These are phyloP conservation scores for Acanthamoeba culbertsoni DNA, from an alignment of 208 protist genomes.

Conservation along the genomic window DNA sequence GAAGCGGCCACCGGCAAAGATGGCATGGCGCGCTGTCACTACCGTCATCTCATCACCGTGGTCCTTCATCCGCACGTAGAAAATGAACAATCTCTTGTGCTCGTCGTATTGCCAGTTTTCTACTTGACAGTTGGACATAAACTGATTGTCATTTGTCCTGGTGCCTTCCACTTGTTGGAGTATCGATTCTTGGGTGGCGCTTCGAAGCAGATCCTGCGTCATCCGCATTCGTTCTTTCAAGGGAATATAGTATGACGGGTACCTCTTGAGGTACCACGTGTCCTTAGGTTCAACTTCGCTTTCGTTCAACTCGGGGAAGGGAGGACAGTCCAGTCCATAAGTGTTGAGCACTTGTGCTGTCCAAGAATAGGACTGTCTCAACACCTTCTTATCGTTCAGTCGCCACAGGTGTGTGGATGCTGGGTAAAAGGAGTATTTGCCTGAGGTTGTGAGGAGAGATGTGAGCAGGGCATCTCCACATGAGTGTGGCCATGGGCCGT, in stretches of 20 bases:
- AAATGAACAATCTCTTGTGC: neutral
- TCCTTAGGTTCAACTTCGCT: neutral
- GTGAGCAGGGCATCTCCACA: too few species aligned
- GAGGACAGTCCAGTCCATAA: slow-evolving; percentile 1
- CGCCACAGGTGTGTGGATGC: neutral
- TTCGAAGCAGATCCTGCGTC: neutral
- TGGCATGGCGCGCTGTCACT: neutral
- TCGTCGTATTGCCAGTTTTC: neutral
- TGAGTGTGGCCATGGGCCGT: neutral
- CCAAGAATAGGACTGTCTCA: neutral
- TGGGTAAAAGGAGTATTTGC: slow-evolving; percentile 24
- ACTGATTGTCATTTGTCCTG: neutral
- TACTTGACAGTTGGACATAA: neutral
- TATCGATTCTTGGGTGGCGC: neutral
- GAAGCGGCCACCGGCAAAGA: slow-evolving; percentile 1
- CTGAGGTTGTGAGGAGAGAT: neutral
- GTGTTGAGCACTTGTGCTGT: neutral
- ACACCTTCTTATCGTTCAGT: neutral
- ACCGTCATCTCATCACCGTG: neutral
- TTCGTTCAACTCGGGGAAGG: neutral
- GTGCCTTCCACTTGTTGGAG: neutral
- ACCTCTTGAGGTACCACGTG: slow-evolving; percentile 2
- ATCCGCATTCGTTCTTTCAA: neutral
- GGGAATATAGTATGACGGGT: neutral
- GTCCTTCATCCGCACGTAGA: neutral